phyloP scores from a whole-genome alignment of 1,284 basidiomycete genomes.

The Sanghuangporus baumii region DNA sequence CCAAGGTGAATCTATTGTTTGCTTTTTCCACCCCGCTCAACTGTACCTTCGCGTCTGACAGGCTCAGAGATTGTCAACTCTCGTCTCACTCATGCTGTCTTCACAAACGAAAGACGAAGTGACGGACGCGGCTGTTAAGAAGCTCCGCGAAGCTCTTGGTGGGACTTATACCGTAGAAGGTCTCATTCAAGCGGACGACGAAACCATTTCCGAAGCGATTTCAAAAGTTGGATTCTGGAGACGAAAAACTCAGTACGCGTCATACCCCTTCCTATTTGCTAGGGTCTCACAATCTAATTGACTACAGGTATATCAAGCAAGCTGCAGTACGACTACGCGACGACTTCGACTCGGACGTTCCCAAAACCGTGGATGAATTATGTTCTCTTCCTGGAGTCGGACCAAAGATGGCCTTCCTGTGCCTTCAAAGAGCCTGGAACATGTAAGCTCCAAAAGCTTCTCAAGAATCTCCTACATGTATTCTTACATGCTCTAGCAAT shows the following conservation, averaged over 20 bases:
- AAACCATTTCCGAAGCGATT: constrained; percentile 68
- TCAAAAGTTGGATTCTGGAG: constrained; percentile 93
- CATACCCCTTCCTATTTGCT: neutral
- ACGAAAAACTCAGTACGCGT: constrained; percentile 68
- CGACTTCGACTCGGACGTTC: constrained; percentile 75
- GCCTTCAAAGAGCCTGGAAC: constrained; percentile 82
- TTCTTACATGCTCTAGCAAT: constrained; percentile 48
- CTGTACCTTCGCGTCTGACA: constrained; percentile 25
- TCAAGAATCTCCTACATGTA: neutral
- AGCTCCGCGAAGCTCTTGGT: constrained; percentile 69
- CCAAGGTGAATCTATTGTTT: constrained; percentile 44
- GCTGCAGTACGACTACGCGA: constrained; percentile 65
- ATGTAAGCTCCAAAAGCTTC: constrained; percentile 42
- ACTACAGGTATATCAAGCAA: constrained; percentile 63
- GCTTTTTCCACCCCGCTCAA: neutral
- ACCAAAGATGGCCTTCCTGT: constrained; percentile 89
- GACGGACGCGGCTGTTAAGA: constrained; percentile 77
- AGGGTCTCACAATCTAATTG: neutral
- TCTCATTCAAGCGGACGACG: constrained; percentile 60
- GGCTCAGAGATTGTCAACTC: constrained; percentile 78
- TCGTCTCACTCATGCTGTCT: constrained; percentile 92
- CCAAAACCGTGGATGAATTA: constrained; percentile 81
- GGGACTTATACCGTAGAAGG: constrained; percentile 75
- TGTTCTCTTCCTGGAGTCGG: constrained; percentile 84
- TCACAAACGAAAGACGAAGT: constrained; percentile 95